Percentiles rank a stretch among this genome's conserved stretches.
These are phyloP conservation scores for Penicillium fuscoglaucum DNA, from an alignment of 2,329 filamentous ascomycete species.

Conservation along the genomic window DNA sequence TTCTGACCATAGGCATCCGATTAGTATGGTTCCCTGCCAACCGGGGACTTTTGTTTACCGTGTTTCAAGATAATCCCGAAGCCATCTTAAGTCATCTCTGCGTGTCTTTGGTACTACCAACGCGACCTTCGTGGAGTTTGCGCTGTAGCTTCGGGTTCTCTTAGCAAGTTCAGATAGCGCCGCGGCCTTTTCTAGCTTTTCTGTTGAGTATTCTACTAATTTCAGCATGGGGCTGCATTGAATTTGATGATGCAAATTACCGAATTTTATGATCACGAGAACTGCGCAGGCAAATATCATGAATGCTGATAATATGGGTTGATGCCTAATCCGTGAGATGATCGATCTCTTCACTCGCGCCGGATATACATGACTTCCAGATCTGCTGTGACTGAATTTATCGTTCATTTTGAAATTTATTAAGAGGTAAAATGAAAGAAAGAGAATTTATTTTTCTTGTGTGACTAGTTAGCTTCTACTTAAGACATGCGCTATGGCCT, in stretches of 20 bases:
- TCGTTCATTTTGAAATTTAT: not conserved
- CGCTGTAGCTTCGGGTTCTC: not conserved
- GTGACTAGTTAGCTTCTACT: too few relatives aligned
- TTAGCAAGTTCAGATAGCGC: not conserved
- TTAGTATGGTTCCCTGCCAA: not conserved
- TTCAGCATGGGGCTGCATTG: not conserved
- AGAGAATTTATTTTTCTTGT: too few relatives aligned
- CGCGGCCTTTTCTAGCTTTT: not conserved
- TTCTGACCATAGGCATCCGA: not conserved
- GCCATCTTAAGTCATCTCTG: conserved; percentile 5
- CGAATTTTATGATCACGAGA: not conserved
- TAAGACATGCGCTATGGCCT: too few relatives aligned
- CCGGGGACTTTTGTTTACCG: not conserved
- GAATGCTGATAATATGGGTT: not conserved
- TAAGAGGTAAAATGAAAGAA: not conserved
- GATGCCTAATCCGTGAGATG: not conserved
- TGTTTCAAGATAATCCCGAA: not conserved
- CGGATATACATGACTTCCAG: not conserved
- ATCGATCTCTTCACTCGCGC: not conserved
- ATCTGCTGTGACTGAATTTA: not conserved
- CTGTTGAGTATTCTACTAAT: not conserved
- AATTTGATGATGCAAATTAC: not conserved
- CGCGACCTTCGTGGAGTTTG: not conserved
- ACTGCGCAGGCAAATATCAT: not conserved
- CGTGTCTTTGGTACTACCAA: conserved; percentile 5